Evolutionary conservation across 305 asterid genomes (phyloP).

Genomic region (Fraxinus angustifolia): DNA sequence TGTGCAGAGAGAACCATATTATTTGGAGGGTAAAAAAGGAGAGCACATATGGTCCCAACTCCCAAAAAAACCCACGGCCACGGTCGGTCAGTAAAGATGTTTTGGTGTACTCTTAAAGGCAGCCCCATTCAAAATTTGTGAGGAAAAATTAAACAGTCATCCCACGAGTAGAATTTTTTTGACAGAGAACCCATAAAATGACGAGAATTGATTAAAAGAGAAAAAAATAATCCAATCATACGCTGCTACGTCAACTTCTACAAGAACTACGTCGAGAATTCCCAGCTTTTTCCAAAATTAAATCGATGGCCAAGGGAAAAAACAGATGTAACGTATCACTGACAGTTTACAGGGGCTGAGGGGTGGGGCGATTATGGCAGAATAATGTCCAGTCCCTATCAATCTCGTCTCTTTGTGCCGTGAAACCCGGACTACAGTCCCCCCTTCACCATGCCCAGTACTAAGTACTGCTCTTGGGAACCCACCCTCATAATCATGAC

Average conservation of each 20-base stretch:
- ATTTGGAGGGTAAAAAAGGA: not conserved
- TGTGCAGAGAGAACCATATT: not conserved
- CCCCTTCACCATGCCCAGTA: not conserved
- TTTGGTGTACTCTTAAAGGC: not conserved
- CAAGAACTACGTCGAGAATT: no score
- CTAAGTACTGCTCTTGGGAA: not conserved
- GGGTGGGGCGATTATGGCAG: slow-evolving; percentile 21
- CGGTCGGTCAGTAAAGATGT: not conserved
- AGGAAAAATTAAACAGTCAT: not conserved
- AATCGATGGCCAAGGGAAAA: slow-evolving; percentile 10
- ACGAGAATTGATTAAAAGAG: no score
- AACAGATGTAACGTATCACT: slow-evolving; percentile 47
- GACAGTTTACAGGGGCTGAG: slow-evolving; percentile 21
- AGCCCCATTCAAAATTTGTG: not conserved
- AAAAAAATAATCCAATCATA: no score
- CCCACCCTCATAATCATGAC: not conserved
- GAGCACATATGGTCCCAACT: not conserved
- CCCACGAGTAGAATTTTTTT: no score
- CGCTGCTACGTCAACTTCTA: no score
- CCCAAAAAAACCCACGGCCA: not conserved
- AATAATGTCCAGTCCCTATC: slow-evolving; percentile 38
- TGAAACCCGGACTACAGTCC: slow-evolving; percentile 46
- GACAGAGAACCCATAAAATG: no score
- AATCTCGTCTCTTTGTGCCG: slow-evolving; percentile 41
- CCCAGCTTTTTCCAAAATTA: not conserved